Evolutionary conservation across 305 asterid species (phyloP).

Genomic region (Euphrasia arctica): DNA sequence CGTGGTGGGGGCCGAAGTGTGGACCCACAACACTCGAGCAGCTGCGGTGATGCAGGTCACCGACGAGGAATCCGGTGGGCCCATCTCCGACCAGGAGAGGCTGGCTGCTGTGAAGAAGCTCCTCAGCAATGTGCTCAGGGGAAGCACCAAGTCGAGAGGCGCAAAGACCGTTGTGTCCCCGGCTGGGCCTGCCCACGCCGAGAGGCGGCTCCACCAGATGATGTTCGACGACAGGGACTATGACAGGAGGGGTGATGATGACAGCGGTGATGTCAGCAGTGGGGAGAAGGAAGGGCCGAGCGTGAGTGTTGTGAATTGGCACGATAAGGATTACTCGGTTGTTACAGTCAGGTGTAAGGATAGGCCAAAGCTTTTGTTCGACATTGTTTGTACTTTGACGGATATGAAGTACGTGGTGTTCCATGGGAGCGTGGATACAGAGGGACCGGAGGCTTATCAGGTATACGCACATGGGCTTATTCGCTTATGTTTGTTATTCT

Average conservation of each 20-base stretch:
- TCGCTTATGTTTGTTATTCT: too few relatives aligned
- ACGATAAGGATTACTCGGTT: conserved; percentile 80
- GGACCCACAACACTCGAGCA: conserved; percentile 97
- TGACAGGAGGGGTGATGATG: conserved; percentile 43
- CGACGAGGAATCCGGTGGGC: conserved; percentile 62
- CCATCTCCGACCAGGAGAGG: conserved; percentile 59
- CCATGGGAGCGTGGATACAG: conserved; percentile 85
- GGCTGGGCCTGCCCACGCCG: conserved; percentile 64
- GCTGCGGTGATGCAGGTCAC: conserved; percentile 95
- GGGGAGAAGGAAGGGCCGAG: conserved; percentile 63
- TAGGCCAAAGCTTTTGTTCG: conserved; percentile 88
- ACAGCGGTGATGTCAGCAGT: not conserved
- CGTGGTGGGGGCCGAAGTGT: conserved; percentile 88
- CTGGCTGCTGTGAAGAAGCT: conserved; percentile 58
- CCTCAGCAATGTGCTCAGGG: conserved; percentile 68
- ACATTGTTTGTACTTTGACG: conserved; percentile 81
- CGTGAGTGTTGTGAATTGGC: conserved; percentile 87
- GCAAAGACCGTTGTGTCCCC: conserved; percentile 69
- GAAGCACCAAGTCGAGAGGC: conserved; percentile 69
- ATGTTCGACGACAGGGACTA: conserved; percentile 95
- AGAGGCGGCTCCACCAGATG: conserved; percentile 88
- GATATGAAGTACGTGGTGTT: conserved; percentile 96
- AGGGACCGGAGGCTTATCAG: conserved; percentile 84
- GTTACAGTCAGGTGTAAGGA: conserved; percentile 83
- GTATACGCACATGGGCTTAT: conserved; percentile 28